Evolutionary conservation across 2,329 filamentous ascomycete genomes (phyloP), one percentile per base, ranked within the genome.

Genomic region (Metarhizium humberi): DNA sequence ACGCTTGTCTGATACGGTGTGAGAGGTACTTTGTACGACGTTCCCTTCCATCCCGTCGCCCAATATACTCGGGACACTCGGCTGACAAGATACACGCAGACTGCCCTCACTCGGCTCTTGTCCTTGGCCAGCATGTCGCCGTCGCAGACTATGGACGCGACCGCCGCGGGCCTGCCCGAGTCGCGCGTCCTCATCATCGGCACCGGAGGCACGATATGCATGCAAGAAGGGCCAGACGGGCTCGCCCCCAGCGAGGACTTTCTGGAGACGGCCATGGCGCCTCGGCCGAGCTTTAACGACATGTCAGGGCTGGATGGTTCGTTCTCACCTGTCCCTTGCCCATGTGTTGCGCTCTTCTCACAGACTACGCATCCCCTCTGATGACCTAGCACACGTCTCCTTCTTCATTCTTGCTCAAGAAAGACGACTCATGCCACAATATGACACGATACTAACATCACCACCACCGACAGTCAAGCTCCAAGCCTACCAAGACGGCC

Each of bases 181-280:
- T 90, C 89, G 29, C 80, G 88, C 56, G 88, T 96, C 13, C 78
- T 96, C 60, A 87, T 96, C 64, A 89, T 96, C 70, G 92, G 95
- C 75, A 96, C 92, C 13, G 91, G 89, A 57, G 88, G 87, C 48
- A 91, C 87, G 6, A 96, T 96, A 64, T 96, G 90, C 73, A 96
- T 96, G 92, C 84, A 87, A 66, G 86, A 85, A 54, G 90, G 90
- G 10, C 79, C 81, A 8, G 82, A 90, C 61, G 92, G 92, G 1
- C 82, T 95, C 54, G 79, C 94, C 40, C 92, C 92, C 6, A 87
- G 88, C 55, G 76, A 82, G 63, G 87, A 88, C 3, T 96, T 96
- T 67, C 76, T 95, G 48, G 82, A 94, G 63, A 84, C 84, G 61
- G 90, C 90, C 63, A 86, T 96, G 76, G 86, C 87, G 4, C 88